Base-by-base conservation (phyloP, 805 yeast genomes). In the Metschnikowia cerradonensis region DNA sequence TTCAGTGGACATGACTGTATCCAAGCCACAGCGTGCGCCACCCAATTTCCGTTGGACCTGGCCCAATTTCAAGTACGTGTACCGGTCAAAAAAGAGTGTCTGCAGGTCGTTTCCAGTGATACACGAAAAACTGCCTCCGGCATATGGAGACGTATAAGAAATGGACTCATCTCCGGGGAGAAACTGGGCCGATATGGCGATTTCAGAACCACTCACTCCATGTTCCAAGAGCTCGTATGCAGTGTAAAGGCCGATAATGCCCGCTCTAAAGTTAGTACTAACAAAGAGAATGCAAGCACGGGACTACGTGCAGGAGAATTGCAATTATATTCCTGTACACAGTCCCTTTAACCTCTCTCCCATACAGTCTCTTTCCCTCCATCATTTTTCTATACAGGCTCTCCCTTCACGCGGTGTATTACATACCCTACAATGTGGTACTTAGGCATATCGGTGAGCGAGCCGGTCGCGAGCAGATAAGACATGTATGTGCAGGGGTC, bases 141-240 rank as follows among this genome's bases (percentile, higher is more conserved):
- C 96, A 79, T 86, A 85, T 0, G 96, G 96, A 0, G 91, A 85
- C 1, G 96, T 83, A 65, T 84, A 88, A 45, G 79, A 73, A 51
- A 80, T 79, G 3, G 90, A 82, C 56, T 81, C 85, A 60, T 88
- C 96, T 4, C 95, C 96, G 2, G 96, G 95, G 36, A 84, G 65
- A 58, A 76, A 79, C 60, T 85, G 80, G 6, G 88, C 92, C 17
- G 84, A 58, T 2, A 88, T 76, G 3, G 80, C 73, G 53, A 88
- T 77, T 5, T 77, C 67, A 1, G 62, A 49, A 1, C 78, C 72
- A 0, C 62, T 50, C 8, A 75, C 67, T 2, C 73, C 71, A 13
- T 72, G 66, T 23, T 75, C 72, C 33, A 81, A 54, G 14, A 91
- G 69, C 43, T 87, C 83, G 55, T 85, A 80, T 0, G 90, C 90